Conservation (phyloP, 352 stramenopile species). For the Nothophytophthora sp. region DNA sequence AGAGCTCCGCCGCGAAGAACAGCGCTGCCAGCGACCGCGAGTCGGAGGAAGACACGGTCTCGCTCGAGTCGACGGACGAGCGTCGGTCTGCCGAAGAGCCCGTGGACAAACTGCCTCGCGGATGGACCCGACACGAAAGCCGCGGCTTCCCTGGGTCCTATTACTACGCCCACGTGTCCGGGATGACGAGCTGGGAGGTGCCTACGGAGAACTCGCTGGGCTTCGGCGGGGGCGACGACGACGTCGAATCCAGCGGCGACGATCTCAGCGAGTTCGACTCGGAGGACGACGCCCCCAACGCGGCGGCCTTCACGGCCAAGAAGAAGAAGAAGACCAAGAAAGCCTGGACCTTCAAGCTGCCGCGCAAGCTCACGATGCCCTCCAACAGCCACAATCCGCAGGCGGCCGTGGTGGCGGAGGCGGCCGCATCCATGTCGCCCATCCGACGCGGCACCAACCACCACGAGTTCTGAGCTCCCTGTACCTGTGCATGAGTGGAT, state of each 20-base stretch:
- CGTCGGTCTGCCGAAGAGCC: constrained; percentile 25
- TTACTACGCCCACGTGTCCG: constrained; percentile 68
- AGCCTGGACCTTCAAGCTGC: constrained; percentile 42
- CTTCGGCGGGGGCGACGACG: neutral
- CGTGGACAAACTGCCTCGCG: constrained; percentile 28
- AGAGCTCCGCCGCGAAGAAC: constrained; percentile 2
- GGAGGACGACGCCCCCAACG: constrained; percentile 29
- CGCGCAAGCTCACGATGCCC: constrained; percentile 32
- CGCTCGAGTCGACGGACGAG: constrained; percentile 38
- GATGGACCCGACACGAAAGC: constrained; percentile 74
- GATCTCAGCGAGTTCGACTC: constrained; percentile 30
- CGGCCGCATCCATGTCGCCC: constrained; percentile 28
- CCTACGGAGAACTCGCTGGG: constrained; percentile 33
- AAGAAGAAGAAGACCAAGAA: constrained; percentile 41
- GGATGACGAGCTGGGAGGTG: constrained; percentile 69
- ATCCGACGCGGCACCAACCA: constrained; percentile 48
- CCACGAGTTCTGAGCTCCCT: constrained; percentile 52
- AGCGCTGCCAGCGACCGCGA: constrained; percentile 12
- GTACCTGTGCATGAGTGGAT: constrained; percentile 6
- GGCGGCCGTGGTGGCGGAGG: constrained; percentile 18
- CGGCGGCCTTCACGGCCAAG: constrained; percentile 29
- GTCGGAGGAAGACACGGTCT: constrained; percentile 56
- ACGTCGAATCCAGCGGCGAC: constrained; percentile 21
- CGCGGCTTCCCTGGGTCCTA: constrained; percentile 58
- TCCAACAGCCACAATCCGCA: constrained; percentile 15